A percentile compares a stretch with the other conserved stretches of the same genome.
Conservation (phyloP, 257 asterid species). For the Cruciata laevipes region DNA sequence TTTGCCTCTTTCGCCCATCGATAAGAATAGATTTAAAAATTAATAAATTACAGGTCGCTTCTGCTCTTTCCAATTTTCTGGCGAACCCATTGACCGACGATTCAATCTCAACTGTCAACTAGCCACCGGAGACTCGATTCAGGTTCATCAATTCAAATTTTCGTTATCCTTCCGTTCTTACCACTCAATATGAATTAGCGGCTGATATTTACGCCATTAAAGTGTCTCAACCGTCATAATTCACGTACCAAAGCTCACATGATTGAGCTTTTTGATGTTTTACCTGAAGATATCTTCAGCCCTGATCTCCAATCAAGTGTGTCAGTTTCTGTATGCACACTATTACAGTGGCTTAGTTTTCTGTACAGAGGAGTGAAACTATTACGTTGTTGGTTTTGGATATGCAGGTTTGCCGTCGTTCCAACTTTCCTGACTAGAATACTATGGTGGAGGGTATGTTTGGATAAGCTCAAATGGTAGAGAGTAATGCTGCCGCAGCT, state of each 20-base stretch:
- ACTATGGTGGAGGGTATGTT: constrained; percentile 96
- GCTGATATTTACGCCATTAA: not conserved
- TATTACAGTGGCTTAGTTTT: not conserved
- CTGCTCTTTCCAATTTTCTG: too few relatives aligned
- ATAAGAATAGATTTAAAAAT: too few relatives aligned
- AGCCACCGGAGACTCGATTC: too few relatives aligned
- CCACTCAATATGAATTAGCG: too few relatives aligned
- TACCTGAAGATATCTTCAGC: too few relatives aligned
- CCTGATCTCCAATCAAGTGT: not conserved
- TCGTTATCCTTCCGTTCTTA: too few relatives aligned
- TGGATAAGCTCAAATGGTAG: constrained; percentile 99
- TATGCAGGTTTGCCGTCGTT: constrained; percentile 75
- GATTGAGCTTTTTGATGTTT: not conserved
- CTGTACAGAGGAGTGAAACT: not conserved
- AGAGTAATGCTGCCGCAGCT: constrained; percentile 88
- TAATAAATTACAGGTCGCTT: too few relatives aligned
- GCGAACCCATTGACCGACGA: too few relatives aligned
- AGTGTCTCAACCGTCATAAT: not conserved
- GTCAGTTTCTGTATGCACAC: not conserved
- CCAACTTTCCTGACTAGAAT: constrained; percentile 92
- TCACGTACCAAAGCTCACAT: not conserved
- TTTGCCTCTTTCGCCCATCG: too few relatives aligned
- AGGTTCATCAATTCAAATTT: too few relatives aligned
- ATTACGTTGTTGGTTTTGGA: constrained; percentile 9
- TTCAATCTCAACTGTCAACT: too few relatives aligned